Conservation (phyloP, 164 flowering plant species). For the Buxus sempervirens region DNA sequence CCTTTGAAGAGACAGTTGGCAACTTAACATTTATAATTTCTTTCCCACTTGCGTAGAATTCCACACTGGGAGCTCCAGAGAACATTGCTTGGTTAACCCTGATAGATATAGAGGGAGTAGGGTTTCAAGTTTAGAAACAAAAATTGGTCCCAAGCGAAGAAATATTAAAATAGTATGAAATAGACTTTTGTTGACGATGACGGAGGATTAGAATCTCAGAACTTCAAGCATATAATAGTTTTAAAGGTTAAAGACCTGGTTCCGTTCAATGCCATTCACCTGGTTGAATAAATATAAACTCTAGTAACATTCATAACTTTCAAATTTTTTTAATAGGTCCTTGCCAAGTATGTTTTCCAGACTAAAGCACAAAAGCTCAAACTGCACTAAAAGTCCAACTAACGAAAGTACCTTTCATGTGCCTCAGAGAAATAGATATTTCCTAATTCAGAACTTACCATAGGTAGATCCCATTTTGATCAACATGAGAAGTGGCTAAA, state of each 20-base stretch:
- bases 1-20: slow-evolving; percentile 60
- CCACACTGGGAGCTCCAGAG: slow-evolving; percentile 58
- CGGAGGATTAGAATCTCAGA: neutral
- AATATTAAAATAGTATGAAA: neutral
- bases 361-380: neutral
- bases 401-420: neutral
- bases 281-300: too few relatives aligned
- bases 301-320: neutral
- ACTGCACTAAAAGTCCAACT: neutral
- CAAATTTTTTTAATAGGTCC: neutral
- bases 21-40: slow-evolving; percentile 60
- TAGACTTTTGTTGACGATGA: too few relatives aligned
- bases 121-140: slow-evolving; percentile 1
- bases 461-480: slow-evolving; percentile 87
- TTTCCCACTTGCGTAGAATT: slow-evolving; percentile 73
- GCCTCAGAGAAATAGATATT: neutral
- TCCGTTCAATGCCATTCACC: neutral
- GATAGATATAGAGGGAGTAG: slow-evolving; percentile 9
- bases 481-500: slow-evolving; percentile 93
- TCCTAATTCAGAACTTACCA: slow-evolving; percentile 47
- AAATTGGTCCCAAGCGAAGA: neutral
- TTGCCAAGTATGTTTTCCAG: neutral
- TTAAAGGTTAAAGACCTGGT: neutral
- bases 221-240: neutral
- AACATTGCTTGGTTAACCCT: slow-evolving; percentile 94